Evolutionary conservation across 2,329 filamentous ascomycete species (phyloP).

Genomic region (Helotiales sp.): DNA sequence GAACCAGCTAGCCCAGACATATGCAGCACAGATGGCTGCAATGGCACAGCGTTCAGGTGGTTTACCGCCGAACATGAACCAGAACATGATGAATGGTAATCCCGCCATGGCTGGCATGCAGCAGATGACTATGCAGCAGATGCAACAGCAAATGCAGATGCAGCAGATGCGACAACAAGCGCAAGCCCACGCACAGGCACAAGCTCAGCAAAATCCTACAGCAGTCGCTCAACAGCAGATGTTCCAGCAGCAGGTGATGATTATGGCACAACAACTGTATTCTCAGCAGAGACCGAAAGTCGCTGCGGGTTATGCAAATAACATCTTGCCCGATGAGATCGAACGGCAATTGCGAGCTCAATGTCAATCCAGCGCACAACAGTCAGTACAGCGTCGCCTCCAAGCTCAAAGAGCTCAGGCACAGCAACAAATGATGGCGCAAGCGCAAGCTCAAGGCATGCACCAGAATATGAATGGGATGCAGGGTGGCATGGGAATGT

Average conservation of each 20-base stretch:
- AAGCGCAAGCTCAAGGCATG: constrained; percentile 29
- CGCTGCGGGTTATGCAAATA: constrained; percentile 23
- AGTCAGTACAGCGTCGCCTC: constrained; percentile 8
- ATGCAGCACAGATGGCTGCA: constrained; percentile 33
- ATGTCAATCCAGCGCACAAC: constrained; percentile 26
- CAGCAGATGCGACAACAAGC: constrained; percentile 27
- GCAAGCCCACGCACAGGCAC: constrained; percentile 43
- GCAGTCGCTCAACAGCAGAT: constrained; percentile 37
- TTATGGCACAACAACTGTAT: constrained; percentile 11
- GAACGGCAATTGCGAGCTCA: constrained; percentile 20
- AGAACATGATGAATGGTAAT: constrained; percentile 44
- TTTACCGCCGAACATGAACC: constrained; percentile 38
- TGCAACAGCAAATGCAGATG: constrained; percentile 37
- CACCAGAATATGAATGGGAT: constrained; percentile 37
- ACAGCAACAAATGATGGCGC: constrained; percentile 35
- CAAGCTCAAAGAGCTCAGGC: constrained; percentile 8
- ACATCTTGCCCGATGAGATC: constrained; percentile 27
- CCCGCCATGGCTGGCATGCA: constrained; percentile 47
- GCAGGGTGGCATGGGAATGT: constrained; percentile 41
- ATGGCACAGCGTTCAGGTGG: constrained; percentile 29
- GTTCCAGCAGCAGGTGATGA: constrained; percentile 31
- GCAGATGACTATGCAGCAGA: constrained; percentile 42
- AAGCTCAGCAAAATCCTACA: constrained; percentile 36
- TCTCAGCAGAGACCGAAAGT: constrained; percentile 13
- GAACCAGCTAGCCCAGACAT: constrained; percentile 30